phyloP scores from a whole-genome alignment of 306 rosid genomes.

The Inga leiocalycina region DNA sequence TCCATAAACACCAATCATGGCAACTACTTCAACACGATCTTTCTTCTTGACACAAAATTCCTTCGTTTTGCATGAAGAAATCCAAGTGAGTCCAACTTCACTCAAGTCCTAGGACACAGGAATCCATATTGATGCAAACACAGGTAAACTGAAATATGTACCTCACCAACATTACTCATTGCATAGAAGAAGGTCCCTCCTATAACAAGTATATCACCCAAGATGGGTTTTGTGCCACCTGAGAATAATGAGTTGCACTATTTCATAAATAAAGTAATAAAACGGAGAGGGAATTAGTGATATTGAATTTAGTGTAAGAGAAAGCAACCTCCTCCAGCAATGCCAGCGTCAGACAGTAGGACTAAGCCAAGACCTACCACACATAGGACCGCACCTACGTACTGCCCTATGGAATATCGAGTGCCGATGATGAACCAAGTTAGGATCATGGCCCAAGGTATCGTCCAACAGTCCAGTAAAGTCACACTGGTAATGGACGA shows the following conservation, averaged over 20 bases:
- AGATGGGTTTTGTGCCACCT: constrained; percentile 61
- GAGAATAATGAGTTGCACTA: constrained; percentile 15
- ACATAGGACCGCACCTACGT: constrained; percentile 57
- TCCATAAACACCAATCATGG: constrained; percentile 67
- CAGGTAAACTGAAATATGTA: constrained; percentile 5
- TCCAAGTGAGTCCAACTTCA: neutral
- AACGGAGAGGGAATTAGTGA: neutral
- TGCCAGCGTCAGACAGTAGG: constrained; percentile 69
- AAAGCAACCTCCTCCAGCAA: constrained; percentile 58
- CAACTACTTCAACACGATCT: constrained; percentile 60
- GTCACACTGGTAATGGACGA: constrained; percentile 73
- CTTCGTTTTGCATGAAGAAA: constrained; percentile 44
- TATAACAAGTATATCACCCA: constrained; percentile 70
- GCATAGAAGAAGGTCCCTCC: constrained; percentile 65
- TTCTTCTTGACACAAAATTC: constrained; percentile 69
- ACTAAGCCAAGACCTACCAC: constrained; percentile 68
- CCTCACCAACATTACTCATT: constrained; percentile 78
- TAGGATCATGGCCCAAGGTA: constrained; percentile 65
- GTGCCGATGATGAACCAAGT: constrained; percentile 67
- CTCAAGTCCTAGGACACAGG: neutral
- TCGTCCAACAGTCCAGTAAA: constrained; percentile 63
- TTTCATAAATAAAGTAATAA: neutral
- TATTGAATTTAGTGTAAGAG: neutral
- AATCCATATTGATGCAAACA: neutral
- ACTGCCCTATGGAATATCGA: constrained; percentile 62